Evolutionary conservation across 306 rosid genomes (phyloP).

Genomic region (Quercus berberidifolia): DNA sequence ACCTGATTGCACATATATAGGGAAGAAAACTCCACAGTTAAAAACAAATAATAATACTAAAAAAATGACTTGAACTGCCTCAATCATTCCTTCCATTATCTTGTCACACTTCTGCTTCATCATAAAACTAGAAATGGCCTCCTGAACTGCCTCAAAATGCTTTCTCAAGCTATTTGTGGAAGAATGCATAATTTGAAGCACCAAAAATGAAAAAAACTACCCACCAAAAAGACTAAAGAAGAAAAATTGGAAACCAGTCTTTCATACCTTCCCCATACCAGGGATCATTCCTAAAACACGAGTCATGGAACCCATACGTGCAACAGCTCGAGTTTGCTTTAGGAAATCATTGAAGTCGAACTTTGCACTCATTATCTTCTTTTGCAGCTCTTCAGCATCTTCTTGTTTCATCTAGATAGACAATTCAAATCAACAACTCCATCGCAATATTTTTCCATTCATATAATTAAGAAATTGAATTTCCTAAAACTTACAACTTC

Average conservation of each 20-base stretch:
- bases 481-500: conserved; percentile 70
- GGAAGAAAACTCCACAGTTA: background rate
- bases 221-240: background rate
- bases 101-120: background rate
- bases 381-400: conserved; percentile 96
- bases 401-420: conserved; percentile 77
- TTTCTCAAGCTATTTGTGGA: background rate
- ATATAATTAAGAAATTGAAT: conserved; percentile 9
- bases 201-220: background rate
- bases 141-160: background rate
- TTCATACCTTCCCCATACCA: conserved; percentile 93
- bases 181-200: background rate
- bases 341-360: conserved; percentile 96
- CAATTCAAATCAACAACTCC: conserved; percentile 18
- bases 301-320: conserved; percentile 94
- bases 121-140: conserved; percentile 2
- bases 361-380: conserved; percentile 97
- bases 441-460: background rate
- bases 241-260: background rate
- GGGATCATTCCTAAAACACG: conserved; percentile 99
- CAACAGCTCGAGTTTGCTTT: conserved; percentile 94
- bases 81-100: background rate
- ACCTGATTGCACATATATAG: conserved; percentile 45
- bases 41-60: background rate
- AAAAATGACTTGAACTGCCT: background rate